phyloP scores from a whole-genome alignment of 148 eudicot genomes.

The Rhododendron simsii region DNA sequence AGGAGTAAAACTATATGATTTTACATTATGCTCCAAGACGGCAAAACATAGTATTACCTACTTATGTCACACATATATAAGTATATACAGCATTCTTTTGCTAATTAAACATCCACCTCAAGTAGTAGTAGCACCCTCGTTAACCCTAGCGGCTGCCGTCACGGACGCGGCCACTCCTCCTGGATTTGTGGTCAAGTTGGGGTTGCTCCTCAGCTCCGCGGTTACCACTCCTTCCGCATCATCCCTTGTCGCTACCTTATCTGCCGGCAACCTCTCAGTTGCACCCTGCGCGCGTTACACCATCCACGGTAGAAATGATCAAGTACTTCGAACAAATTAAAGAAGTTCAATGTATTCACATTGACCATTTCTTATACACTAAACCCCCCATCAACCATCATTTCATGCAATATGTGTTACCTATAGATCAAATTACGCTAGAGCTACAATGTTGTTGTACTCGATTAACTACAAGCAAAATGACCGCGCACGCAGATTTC shows the following conservation, averaged over 20 bases:
- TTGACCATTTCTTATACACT: not conserved
- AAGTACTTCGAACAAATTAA: not conserved
- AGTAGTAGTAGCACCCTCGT: slow-evolving; percentile 7
- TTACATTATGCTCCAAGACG: not conserved
- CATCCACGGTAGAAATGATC: not conserved
- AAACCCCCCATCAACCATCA: not conserved
- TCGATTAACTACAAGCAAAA: no score
- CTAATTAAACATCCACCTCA: not conserved
- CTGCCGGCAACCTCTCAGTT: slow-evolving; percentile 18
- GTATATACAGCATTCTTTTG: not conserved
- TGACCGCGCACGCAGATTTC: no score
- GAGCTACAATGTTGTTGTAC: no score
- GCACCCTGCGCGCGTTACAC: slow-evolving; percentile 15
- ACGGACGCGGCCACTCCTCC: slow-evolving; percentile 51
- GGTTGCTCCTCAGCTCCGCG: slow-evolving; percentile 33
- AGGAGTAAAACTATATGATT: not conserved
- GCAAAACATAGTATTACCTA: not conserved
- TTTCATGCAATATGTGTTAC: not conserved
- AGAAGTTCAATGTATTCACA: not conserved
- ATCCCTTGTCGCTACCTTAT: slow-evolving; percentile 31
- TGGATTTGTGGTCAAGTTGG: slow-evolving; percentile 28
- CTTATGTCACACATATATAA: not conserved
- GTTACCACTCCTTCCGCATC: slow-evolving; percentile 32
- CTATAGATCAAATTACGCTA: no score
- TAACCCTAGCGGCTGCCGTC: slow-evolving; percentile 49